Conservation (phyloP, 148 eudicot genomes). For the Mesembryanthemum crystallinum region DNA sequence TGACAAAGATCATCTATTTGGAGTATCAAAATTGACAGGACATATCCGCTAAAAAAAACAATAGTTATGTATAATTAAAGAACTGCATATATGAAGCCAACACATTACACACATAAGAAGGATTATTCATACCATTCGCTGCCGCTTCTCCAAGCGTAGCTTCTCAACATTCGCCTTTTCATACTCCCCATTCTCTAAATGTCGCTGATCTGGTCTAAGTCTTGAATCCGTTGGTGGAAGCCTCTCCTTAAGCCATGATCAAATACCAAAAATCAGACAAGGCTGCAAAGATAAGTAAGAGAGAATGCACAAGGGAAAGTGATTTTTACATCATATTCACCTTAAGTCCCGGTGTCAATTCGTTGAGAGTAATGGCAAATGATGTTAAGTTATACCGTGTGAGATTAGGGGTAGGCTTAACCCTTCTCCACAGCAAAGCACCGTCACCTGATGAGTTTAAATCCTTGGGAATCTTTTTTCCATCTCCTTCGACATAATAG, state of each 20-base stretch:
- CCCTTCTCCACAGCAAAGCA: conserved; percentile 69
- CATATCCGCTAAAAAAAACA: background rate
- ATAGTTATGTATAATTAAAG: background rate
- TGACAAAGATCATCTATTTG: too few relatives aligned
- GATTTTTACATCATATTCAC: conserved; percentile 37
- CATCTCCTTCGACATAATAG: conserved; percentile 57
- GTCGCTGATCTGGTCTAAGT: conserved; percentile 91
- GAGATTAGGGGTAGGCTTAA: conserved; percentile 51
- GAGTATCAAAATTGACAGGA: background rate
- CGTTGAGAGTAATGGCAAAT: conserved; percentile 81
- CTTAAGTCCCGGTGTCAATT: conserved; percentile 82
- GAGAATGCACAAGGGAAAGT: conserved; percentile 14
- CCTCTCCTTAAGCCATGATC: conserved; percentile 64
- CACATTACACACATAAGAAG: background rate
- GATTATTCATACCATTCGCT: conserved; percentile 61
- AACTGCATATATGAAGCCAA: background rate
- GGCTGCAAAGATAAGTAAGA: conserved; percentile 23
- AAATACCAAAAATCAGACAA: conserved; percentile 43
- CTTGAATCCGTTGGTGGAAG: conserved; percentile 95
- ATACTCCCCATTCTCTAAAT: conserved; percentile 90
- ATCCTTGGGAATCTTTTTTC: conserved; percentile 51
- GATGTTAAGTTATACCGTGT: conserved; percentile 83
- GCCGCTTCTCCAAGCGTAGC: conserved; percentile 77
- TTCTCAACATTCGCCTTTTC: conserved; percentile 87
- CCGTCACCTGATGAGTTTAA: conserved; percentile 36